Conservation (phyloP, 805 yeast species). For the Henningerozyma blattae region DNA sequence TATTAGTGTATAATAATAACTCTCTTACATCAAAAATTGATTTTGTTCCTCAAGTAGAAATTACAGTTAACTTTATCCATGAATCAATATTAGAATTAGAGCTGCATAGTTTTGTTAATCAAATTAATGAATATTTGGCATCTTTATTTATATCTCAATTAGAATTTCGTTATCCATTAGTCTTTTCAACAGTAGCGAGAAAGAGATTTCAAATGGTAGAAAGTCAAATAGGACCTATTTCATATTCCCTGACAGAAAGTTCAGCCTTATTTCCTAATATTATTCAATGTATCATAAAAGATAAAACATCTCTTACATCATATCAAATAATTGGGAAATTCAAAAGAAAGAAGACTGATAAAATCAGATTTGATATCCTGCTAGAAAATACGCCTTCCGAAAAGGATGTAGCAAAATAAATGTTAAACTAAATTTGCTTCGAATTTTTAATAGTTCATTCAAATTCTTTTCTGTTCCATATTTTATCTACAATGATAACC, state of each 20-base stretch:
- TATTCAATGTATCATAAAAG: conserved; percentile 9
- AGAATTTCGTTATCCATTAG: conserved; percentile 25
- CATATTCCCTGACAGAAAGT: conserved; percentile 15
- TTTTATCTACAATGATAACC: conserved; percentile 14
- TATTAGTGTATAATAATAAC: not conserved
- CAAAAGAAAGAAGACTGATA: not conserved
- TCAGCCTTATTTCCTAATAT: conserved; percentile 15
- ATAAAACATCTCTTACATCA: conserved; percentile 14
- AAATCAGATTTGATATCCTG: not conserved
- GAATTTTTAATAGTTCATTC: not conserved
- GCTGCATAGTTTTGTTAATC: conserved; percentile 5
- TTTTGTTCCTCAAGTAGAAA: conserved; percentile 2
- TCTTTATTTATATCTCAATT: conserved; percentile 22
- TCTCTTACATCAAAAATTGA: not conserved
- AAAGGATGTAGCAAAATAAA: too few relatives aligned
- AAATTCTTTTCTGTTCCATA: conserved; percentile 15
- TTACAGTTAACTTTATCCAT: conserved; percentile 2
- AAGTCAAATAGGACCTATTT: conserved; percentile 15
- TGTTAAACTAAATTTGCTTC: too few relatives aligned
- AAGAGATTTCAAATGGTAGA: conserved; percentile 11
- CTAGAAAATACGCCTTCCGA: too few relatives aligned
- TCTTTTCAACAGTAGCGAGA: conserved; percentile 20
- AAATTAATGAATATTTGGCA: conserved; percentile 16
- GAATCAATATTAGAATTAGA: not conserved
- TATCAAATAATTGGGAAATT: conserved; percentile 6